phyloP scores from a whole-genome alignment of 2,329 filamentous ascomycete species.

The Keithomyces neogunnii region DNA sequence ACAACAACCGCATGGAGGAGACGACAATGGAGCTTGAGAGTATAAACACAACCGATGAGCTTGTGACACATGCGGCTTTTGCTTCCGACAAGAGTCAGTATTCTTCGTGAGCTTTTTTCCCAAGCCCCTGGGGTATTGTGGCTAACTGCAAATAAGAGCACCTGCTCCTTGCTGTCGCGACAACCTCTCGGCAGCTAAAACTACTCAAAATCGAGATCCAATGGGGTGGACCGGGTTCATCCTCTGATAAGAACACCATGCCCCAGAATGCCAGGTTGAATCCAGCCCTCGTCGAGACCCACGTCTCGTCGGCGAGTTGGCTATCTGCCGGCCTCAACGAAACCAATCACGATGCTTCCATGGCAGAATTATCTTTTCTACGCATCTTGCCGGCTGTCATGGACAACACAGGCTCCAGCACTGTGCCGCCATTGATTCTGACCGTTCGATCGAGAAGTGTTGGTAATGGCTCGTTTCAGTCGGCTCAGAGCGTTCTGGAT shows the following conservation, averaged over 20 bases:
- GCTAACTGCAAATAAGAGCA: constrained; percentile 29
- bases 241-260: constrained; percentile 45
- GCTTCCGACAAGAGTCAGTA: constrained; percentile 62
- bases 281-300: constrained; percentile 45
- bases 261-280: constrained; percentile 38
- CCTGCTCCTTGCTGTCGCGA: constrained; percentile 59
- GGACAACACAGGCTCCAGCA: constrained; percentile 49
- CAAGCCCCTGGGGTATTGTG: background rate
- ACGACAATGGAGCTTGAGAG: constrained; percentile 66
- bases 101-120: background rate
- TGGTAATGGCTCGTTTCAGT: constrained; percentile 48
- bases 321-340: constrained; percentile 37
- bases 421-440: constrained; percentile 54
- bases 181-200: constrained; percentile 62
- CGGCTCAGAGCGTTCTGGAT: constrained; percentile 65
- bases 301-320: constrained; percentile 51
- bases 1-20: constrained; percentile 64
- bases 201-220: constrained; percentile 65
- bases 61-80: constrained; percentile 73
- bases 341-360: constrained; percentile 36
- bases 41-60: constrained; percentile 60
- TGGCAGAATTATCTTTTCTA: constrained; percentile 63
- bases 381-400: constrained; percentile 62
- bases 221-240: constrained; percentile 53
- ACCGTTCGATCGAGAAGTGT: constrained; percentile 60